Conservation (phyloP, 805 yeast species). For the Blastobotrys chiropterorum region DNA sequence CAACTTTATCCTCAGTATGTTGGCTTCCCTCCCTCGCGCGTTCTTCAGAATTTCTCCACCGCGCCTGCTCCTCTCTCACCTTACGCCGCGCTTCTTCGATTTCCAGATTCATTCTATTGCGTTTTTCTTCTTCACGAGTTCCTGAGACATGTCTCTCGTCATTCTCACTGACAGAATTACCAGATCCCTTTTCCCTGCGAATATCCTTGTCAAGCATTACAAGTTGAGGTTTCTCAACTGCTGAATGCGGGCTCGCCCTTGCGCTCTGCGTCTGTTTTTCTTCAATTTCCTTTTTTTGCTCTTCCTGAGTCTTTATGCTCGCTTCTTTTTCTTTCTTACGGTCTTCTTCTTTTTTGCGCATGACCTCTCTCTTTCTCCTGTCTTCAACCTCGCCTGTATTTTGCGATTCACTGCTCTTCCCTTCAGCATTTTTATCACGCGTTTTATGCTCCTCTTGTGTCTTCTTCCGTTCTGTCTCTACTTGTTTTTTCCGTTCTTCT, state of each 20-base stretch:
- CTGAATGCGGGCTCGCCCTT: too few relatives aligned
- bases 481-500: background rate
- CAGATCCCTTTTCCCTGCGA: too few relatives aligned
- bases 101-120: background rate
- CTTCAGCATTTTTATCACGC: background rate
- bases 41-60: background rate
- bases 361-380: background rate
- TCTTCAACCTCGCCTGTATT: background rate
- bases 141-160: too few relatives aligned
- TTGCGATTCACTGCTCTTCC: background rate
- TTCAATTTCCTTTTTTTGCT: background rate
- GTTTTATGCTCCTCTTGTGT: background rate
- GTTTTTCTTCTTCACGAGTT: too few relatives aligned
- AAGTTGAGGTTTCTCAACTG: too few relatives aligned
- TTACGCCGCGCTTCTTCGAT: slow-evolving; percentile 32
- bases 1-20: too few relatives aligned
- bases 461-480: background rate
- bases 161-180: too few relatives aligned
- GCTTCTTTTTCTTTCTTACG: background rate
- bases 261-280: too few relatives aligned
- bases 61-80: background rate
- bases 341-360: background rate
- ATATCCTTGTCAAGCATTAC: too few relatives aligned
- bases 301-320: background rate
- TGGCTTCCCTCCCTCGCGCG: too few relatives aligned